These are phyloP conservation scores for Zarea fungicola DNA, from an alignment of 2,329 filamentous ascomycete species.

Conservation along the genomic window DNA sequence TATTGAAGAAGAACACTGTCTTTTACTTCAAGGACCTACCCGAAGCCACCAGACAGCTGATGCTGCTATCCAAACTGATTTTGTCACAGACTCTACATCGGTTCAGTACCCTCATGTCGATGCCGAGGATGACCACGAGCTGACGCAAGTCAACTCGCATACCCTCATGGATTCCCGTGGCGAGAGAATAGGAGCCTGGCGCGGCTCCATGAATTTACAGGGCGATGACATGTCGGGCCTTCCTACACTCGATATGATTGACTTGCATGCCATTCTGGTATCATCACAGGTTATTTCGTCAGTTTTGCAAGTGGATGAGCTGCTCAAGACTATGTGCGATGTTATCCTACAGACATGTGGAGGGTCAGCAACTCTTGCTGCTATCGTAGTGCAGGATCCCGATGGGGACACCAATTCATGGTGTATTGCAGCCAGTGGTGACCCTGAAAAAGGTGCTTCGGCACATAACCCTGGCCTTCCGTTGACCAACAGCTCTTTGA, in stretches of 20 bases:
- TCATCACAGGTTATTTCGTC: slow-evolving; percentile 77
- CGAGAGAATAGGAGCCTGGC: slow-evolving; percentile 58
- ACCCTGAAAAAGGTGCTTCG: slow-evolving; percentile 62
- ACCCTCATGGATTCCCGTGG: slow-evolving; percentile 47
- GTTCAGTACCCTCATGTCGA: slow-evolving; percentile 47
- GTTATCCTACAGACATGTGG: slow-evolving; percentile 76
- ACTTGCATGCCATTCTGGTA: slow-evolving; percentile 71
- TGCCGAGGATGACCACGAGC: slow-evolving; percentile 39
- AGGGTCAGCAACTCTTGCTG: slow-evolving; percentile 62
- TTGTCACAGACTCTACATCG: slow-evolving; percentile 51
- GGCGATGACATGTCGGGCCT: slow-evolving; percentile 57
- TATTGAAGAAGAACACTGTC: slow-evolving; percentile 62
- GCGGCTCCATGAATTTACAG: slow-evolving; percentile 51
- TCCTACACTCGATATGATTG: slow-evolving; percentile 76
- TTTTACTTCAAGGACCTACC: slow-evolving; percentile 59
- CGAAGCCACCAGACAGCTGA: slow-evolving; percentile 56
- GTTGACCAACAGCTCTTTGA: slow-evolving; percentile 58
- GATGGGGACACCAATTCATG: slow-evolving; percentile 41
- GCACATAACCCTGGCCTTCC: slow-evolving; percentile 62
- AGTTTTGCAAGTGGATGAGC: slow-evolving; percentile 67
- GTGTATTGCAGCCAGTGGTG: slow-evolving; percentile 69
- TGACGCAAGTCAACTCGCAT: slow-evolving; percentile 37
- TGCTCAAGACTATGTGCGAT: slow-evolving; percentile 75
- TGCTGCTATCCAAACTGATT: slow-evolving; percentile 64
- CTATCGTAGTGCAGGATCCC: slow-evolving; percentile 68